Evolutionary conservation across 129 eudicot species (phyloP).

Genomic region (Calendula officinalis): DNA sequence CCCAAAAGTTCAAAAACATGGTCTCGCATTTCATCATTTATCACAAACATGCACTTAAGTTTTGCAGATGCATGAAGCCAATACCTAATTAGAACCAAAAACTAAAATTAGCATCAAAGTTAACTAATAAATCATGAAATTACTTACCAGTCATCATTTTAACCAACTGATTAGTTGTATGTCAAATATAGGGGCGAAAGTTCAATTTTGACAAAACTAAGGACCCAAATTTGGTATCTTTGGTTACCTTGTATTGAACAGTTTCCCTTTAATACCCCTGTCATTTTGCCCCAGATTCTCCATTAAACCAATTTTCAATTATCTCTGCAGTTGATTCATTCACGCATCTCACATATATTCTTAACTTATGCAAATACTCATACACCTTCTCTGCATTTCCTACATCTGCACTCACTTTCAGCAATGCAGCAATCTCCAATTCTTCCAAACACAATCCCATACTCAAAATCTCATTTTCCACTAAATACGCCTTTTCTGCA

Average conservation of each 20-base stretch:
- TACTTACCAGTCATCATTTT: conserved; percentile 90
- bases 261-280: conserved; percentile 17
- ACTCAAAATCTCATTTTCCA: conserved; percentile 56
- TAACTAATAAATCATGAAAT: background rate
- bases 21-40: conserved; percentile 98
- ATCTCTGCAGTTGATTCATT: conserved; percentile 45
- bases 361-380: conserved; percentile 85
- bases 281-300: conserved; percentile 35
- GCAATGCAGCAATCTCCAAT: conserved; percentile 50
- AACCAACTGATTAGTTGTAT: conserved; percentile 47
- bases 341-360: conserved; percentile 47
- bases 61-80: conserved; percentile 96
- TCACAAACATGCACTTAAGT: conserved; percentile 79
- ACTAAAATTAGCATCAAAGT: background rate
- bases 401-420: conserved; percentile 69
- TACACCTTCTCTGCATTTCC: conserved; percentile 64
- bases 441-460: conserved; percentile 61
- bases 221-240: too few species aligned
- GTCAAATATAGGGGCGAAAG: too few species aligned
- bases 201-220: too few species aligned
- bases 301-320: conserved; percentile 64
- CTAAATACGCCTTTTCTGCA: conserved; percentile 68
- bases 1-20: conserved; percentile 95
- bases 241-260: conserved; percentile 58
- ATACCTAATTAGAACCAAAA: conserved; percentile 4